Conservation (phyloP, 768 basidiomycete genomes). For the Rubroboletus pulcherrimus region DNA sequence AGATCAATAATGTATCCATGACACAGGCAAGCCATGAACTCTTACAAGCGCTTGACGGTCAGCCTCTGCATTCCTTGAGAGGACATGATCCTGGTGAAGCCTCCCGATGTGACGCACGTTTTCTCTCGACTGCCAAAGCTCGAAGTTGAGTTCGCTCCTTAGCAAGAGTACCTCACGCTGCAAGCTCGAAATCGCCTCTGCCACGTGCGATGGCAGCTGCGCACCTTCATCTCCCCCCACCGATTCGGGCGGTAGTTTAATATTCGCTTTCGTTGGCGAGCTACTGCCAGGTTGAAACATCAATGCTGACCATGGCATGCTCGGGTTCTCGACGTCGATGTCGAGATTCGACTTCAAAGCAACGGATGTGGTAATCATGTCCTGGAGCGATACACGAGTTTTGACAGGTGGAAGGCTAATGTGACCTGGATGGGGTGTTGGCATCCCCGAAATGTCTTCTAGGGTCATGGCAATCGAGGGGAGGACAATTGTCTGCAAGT, state of each 20-base stretch:
- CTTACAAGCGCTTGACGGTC: conserved; percentile 80
- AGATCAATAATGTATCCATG: conserved; percentile 4
- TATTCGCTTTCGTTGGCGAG: conserved; percentile 23
- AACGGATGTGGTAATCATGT: conserved; percentile 70
- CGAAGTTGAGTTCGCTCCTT: conserved; percentile 80
- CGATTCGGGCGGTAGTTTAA: conserved; percentile 20
- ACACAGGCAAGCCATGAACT: conserved; percentile 4
- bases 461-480: conserved; percentile 12
- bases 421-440: conserved; percentile 34
- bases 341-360: conserved; percentile 69
- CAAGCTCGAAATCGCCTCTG: conserved; percentile 63
- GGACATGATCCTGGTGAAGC: conserved; percentile 67
- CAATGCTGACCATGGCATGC: conserved; percentile 47
- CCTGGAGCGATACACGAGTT: conserved; percentile 57
- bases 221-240: conserved; percentile 4
- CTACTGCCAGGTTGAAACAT: conserved; percentile 38
- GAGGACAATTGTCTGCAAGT: background rate
- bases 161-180: conserved; percentile 75
- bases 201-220: conserved; percentile 45
- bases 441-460: conserved; percentile 22
- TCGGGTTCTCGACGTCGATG: conserved; percentile 53
- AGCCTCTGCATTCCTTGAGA: conserved; percentile 70
- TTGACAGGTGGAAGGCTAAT: conserved; percentile 32
- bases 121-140: conserved; percentile 78
- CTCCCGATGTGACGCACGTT: conserved; percentile 81